phyloP scores from a whole-genome alignment of 768 basidiomycete species.

The Mycena epipterygia region DNA sequence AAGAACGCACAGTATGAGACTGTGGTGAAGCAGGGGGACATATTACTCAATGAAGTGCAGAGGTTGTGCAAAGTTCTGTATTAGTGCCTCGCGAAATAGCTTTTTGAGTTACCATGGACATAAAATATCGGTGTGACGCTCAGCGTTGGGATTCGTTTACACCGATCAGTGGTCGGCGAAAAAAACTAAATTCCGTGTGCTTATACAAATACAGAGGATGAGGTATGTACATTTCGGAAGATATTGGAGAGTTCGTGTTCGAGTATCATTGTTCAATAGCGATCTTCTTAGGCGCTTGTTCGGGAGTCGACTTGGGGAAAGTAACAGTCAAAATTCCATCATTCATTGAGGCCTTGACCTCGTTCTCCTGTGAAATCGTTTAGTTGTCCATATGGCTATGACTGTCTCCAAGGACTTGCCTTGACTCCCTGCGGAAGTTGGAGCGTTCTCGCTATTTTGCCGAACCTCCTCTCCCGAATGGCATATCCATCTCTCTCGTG shows the following conservation, averaged over 20 bases:
- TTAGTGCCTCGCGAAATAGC: slow-evolving; percentile 42
- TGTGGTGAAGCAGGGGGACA: slow-evolving; percentile 94
- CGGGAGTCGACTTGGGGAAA: slow-evolving; percentile 64
- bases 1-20: slow-evolving; percentile 93
- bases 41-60: slow-evolving; percentile 89
- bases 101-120: too few species aligned
- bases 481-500: slow-evolving; percentile 57
- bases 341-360: slow-evolving; percentile 62
- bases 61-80: slow-evolving; percentile 90
- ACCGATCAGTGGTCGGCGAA: too few species aligned
- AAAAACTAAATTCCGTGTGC: too few species aligned
- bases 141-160: too few species aligned
- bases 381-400: slow-evolving; percentile 36
- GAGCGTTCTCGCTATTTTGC: slow-evolving; percentile 61
- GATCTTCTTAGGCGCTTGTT: slow-evolving; percentile 51
- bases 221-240: too few species aligned
- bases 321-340: slow-evolving; percentile 64
- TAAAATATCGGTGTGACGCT: too few species aligned
- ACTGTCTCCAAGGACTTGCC: slow-evolving; percentile 48
- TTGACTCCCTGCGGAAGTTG: slow-evolving; percentile 68
- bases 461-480: slow-evolving; percentile 66
- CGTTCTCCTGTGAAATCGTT: slow-evolving; percentile 40
- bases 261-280: slow-evolving; percentile 41
- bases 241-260: too few species aligned
- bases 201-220: slow-evolving; percentile 3